A percentile compares a stretch with the other conserved stretches of the same genome.
phyloP scores from a whole-genome alignment of 2,329 filamentous ascomycete genomes.

The Pseudocercospora musae region DNA sequence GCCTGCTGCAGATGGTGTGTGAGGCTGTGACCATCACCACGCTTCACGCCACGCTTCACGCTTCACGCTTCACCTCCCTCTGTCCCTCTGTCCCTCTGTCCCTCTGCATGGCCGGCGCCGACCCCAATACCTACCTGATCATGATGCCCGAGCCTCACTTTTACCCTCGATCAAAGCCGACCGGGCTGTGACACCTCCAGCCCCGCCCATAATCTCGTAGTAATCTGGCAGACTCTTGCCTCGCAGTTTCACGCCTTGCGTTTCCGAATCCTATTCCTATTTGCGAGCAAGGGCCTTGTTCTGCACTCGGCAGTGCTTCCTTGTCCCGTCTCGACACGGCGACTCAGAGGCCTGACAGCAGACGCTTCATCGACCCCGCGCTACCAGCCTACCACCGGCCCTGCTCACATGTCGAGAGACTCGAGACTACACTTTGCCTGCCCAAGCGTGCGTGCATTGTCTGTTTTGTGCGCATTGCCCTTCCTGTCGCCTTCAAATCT shows the following conservation, averaged over 20 bases:
- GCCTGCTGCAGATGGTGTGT: no score
- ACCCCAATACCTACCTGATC: constrained; percentile 1
- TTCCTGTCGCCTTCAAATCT: constrained; percentile 19
- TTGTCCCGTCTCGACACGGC: constrained; percentile 18
- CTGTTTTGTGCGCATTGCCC: constrained; percentile 22
- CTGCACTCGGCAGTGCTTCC: constrained; percentile 23
- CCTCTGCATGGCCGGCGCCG: no score
- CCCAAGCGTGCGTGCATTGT: constrained; percentile 22
- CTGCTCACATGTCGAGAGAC: constrained; percentile 21
- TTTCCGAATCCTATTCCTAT: constrained; percentile 27
- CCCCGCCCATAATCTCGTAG: constrained; percentile 20
- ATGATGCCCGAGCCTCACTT: constrained; percentile 27
- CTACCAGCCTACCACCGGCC: constrained; percentile 19
- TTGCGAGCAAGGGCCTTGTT: constrained; percentile 22
- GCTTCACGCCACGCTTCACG: no score
- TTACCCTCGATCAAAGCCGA: constrained; percentile 8
- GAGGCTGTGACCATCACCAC: not conserved
- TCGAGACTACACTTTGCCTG: constrained; percentile 19
- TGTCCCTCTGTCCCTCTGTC: no score
- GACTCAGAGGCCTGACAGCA: constrained; percentile 17
- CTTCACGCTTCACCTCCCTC: no score
- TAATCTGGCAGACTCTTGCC: constrained; percentile 20
- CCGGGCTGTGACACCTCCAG: constrained; percentile 17
- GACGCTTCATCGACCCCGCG: constrained; percentile 20
- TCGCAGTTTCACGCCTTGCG: constrained; percentile 29